A percentile compares a stretch with the other conserved stretches of the same genome.
phyloP scores from a whole-genome alignment of 495 filamentous ascomycete genomes.

The Penicilliopsis zonata region DNA sequence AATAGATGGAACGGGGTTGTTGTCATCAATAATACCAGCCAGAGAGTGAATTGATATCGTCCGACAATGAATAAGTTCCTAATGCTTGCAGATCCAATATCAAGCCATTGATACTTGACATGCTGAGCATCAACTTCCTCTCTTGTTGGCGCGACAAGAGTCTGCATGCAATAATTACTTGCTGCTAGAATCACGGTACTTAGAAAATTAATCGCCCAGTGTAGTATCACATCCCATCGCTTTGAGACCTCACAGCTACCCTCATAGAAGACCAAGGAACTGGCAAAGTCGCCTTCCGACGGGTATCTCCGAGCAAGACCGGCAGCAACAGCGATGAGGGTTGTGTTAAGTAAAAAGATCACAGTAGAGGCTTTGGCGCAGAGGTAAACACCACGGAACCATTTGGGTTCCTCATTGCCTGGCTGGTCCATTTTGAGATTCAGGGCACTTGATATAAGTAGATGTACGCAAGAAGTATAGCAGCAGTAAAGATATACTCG shows the following conservation, averaged over 20 bases:
- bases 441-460: too few species aligned
- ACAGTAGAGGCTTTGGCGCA: not conserved
- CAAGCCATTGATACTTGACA: conserved; percentile 8
- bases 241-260: conserved; percentile 3
- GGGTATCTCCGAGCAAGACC: too few species aligned
- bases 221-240: conserved; percentile 7
- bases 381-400: not conserved
- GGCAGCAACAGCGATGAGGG: not conserved
- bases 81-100: conserved; percentile 10
- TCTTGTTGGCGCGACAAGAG: conserved; percentile 16
- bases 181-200: conserved; percentile 19
- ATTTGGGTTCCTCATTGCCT: too few species aligned
- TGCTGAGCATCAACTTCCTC: conserved; percentile 12
- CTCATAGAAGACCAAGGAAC: not conserved
- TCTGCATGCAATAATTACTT: conserved; percentile 29
- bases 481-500: too few species aligned
- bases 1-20: conserved; percentile 11
- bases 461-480: too few species aligned
- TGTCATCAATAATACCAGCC: conserved; percentile 7
- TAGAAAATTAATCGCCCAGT: conserved; percentile 21
- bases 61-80: conserved; percentile 7
- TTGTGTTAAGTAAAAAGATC: not conserved
- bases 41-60: conserved; percentile 3
- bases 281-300: not conserved
- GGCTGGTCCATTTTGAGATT: too few species aligned